These are phyloP conservation scores for Colletotrichum plurivorum DNA, from an alignment of 2,329 filamentous ascomycete genomes.

Conservation along the genomic window DNA sequence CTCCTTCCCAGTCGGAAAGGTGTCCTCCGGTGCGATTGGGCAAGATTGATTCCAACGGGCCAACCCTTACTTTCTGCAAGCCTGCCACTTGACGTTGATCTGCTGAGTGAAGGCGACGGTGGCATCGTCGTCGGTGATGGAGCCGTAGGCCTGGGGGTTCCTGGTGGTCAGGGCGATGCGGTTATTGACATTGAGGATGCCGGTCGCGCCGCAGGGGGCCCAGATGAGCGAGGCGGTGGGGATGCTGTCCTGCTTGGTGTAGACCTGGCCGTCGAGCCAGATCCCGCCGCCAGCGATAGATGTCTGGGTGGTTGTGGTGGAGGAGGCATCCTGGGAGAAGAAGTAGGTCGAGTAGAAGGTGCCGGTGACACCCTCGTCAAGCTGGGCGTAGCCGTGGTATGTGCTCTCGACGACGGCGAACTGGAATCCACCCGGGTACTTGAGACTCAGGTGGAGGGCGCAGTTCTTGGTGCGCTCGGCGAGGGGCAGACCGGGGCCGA, in stretches of 20 bases:
- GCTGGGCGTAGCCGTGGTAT: constrained; percentile 64
- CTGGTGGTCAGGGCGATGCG: constrained; percentile 52
- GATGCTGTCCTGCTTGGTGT: constrained; percentile 61
- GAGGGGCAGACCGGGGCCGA: constrained; percentile 55
- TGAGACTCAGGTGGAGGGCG: constrained; percentile 61
- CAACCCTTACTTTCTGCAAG: constrained; percentile 33
- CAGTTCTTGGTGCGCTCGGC: constrained; percentile 61
- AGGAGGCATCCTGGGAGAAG: constrained; percentile 60
- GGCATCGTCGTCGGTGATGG: constrained; percentile 56
- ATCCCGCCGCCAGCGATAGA: constrained; percentile 58
- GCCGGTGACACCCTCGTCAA: constrained; percentile 60
- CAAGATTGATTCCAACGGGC: constrained; percentile 1
- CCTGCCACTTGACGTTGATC: constrained; percentile 52
- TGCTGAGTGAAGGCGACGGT: constrained; percentile 57
- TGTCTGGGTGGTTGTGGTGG: constrained; percentile 60
- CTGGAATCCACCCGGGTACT: constrained; percentile 63
- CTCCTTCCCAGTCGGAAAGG: neutral
- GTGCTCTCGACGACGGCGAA: constrained; percentile 61
- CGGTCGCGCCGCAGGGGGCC: constrained; percentile 60
- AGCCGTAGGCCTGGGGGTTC: constrained; percentile 50
- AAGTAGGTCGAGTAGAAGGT: constrained; percentile 63
- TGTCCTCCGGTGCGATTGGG: constrained; percentile 12
- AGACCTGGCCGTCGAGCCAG: constrained; percentile 60
- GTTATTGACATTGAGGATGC: constrained; percentile 60
- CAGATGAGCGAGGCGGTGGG: constrained; percentile 61